Evolutionary conservation across 768 basidiomycete genomes (phyloP).

Genomic region (Rhizopogon rudus): DNA sequence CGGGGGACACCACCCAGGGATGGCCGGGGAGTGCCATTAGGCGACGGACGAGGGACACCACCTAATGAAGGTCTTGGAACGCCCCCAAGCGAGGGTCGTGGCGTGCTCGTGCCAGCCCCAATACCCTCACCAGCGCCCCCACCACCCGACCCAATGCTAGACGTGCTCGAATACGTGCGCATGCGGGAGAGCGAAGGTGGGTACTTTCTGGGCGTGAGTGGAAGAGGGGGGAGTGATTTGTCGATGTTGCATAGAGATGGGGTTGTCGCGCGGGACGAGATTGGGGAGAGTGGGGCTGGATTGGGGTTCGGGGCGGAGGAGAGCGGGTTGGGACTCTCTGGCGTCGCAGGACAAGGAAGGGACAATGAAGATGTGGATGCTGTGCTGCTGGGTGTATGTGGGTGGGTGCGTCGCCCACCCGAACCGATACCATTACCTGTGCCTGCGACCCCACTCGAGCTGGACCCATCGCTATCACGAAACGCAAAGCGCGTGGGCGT

Average conservation of each 20-base stretch:
- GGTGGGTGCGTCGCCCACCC: slow-evolving; percentile 8
- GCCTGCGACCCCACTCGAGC: slow-evolving; percentile 12
- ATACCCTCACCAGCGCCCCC: background rate
- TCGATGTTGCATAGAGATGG: slow-evolving; percentile 15
- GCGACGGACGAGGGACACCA: slow-evolving; percentile 8
- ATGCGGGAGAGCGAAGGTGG: slow-evolving; percentile 18
- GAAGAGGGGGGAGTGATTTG: slow-evolving; percentile 30
- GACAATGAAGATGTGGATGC: slow-evolving; percentile 21
- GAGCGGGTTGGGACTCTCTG: slow-evolving; percentile 11
- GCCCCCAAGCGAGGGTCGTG: slow-evolving; percentile 5
- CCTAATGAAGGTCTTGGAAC: background rate
- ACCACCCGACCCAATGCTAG: slow-evolving; percentile 6
- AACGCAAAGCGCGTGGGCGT: slow-evolving; percentile 26
- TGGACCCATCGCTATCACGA: slow-evolving; percentile 18
- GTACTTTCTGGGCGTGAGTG: slow-evolving; percentile 11
- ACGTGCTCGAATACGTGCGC: slow-evolving; percentile 31
- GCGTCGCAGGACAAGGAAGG: slow-evolving; percentile 24
- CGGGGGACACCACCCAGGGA: slow-evolving; percentile 15
- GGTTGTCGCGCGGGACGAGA: slow-evolving; percentile 31
- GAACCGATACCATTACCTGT: background rate
- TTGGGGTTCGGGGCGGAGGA: slow-evolving; percentile 13
- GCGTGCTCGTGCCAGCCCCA: slow-evolving; percentile 5
- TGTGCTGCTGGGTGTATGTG: slow-evolving; percentile 26
- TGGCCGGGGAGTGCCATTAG: slow-evolving; percentile 10
- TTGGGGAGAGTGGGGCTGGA: slow-evolving; percentile 26